Evolutionary conservation across 257 asterid species (phyloP).

Genomic region (Solanum lycopersicoides): DNA sequence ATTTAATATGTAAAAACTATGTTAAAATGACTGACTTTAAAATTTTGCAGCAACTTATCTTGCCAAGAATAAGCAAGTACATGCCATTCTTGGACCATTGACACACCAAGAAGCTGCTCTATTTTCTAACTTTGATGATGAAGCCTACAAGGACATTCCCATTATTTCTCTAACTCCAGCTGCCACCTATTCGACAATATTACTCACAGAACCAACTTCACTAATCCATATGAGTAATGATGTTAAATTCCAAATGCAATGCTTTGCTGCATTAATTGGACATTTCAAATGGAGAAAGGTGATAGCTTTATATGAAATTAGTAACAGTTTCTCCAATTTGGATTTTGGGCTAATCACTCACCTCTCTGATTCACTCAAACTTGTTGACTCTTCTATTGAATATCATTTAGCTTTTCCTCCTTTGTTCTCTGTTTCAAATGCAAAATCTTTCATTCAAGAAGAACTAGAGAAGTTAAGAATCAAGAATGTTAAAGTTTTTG

Average conservation of each 20-base stretch:
- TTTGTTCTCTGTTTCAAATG: constrained; percentile 7
- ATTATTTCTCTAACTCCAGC: constrained; percentile 23
- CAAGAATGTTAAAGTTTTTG: constrained; percentile 20
- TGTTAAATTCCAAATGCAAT: constrained; percentile 18
- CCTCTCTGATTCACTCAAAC: constrained; percentile 31
- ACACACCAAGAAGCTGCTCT: constrained; percentile 37
- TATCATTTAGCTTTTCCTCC: constrained; percentile 21
- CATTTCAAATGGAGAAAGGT: constrained; percentile 48
- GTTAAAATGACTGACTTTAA: too few species aligned
- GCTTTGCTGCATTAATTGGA: constrained; percentile 36
- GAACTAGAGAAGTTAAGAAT: constrained; percentile 19
- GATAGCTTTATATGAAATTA: constrained; percentile 25
- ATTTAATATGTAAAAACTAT: too few species aligned
- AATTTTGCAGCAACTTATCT: constrained; percentile 28
- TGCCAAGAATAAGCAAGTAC: constrained; percentile 14
- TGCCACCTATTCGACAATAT: constrained; percentile 10
- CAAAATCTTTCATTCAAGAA: constrained; percentile 1
- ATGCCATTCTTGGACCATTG: constrained; percentile 34
- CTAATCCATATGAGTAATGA: constrained; percentile 21
- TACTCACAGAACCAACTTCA: background rate
- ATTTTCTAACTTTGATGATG: constrained; percentile 15
- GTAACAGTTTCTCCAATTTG: constrained; percentile 11
- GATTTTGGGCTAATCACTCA: constrained; percentile 14
- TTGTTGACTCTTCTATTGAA: constrained; percentile 22
- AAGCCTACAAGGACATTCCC: constrained; percentile 7